phyloP scores from a whole-genome alignment of 1,284 basidiomycete genomes.

The Omphalotus olearius region DNA sequence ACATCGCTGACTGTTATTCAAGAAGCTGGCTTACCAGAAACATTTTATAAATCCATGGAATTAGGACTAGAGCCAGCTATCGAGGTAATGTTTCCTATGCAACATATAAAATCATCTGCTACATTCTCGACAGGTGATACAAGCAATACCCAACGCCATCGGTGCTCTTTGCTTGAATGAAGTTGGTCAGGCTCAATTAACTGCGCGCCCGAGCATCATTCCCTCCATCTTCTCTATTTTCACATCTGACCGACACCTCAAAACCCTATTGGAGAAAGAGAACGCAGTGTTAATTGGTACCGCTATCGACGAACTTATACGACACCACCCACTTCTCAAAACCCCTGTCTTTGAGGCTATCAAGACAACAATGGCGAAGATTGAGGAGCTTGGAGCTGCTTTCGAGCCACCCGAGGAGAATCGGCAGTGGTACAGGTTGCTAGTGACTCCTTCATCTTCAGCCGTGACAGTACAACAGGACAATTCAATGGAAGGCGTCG shows the following conservation, averaged over 20 bases:
- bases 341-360: constrained; percentile 74
- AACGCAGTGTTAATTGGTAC: constrained; percentile 87
- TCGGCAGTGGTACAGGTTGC: constrained; percentile 61
- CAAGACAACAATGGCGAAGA: constrained; percentile 63
- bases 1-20: constrained; percentile 92
- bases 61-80: constrained; percentile 82
- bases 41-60: constrained; percentile 86
- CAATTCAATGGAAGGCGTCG: constrained; percentile 52
- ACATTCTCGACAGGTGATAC: constrained; percentile 62
- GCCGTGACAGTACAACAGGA: constrained; percentile 29
- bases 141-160: constrained; percentile 92
- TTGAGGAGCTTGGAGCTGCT: constrained; percentile 67
- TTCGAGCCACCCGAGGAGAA: constrained; percentile 56
- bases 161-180: constrained; percentile 96
- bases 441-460: constrained; percentile 29
- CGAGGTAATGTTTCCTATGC: constrained; percentile 51
- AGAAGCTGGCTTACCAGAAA: constrained; percentile 87
- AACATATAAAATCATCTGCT: not conserved
- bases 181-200: constrained; percentile 80
- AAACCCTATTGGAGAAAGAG: constrained; percentile 90
- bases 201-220: constrained; percentile 75
- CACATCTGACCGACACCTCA: constrained; percentile 81
- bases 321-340: constrained; percentile 93
- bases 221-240: constrained; percentile 84
- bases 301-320: constrained; percentile 91